phyloP scores from a whole-genome alignment of 345 rosid genomes.

The Psidium friedrichsthalianum region DNA sequence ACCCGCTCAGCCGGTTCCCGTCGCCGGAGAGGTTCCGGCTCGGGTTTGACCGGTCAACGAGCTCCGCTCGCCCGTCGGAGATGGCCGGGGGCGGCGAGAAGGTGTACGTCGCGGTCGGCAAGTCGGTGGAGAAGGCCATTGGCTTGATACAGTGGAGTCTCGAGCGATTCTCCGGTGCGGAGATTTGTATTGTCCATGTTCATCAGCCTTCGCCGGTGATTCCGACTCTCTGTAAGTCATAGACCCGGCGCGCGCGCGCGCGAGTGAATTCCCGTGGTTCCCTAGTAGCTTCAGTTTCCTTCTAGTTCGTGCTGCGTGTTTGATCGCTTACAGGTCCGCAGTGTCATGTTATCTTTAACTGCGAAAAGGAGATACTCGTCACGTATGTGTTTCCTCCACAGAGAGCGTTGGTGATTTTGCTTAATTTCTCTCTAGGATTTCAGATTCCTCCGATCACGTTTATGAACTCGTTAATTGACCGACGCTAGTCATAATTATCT shows the following conservation, averaged over 20 bases:
- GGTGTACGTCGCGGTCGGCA: slow-evolving; percentile 57
- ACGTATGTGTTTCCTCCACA: background rate
- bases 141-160: slow-evolving; percentile 41
- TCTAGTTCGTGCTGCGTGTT: background rate
- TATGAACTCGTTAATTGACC: background rate
- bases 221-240: slow-evolving; percentile 41
- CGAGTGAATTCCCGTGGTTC: background rate
- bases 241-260: background rate
- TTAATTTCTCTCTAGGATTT: background rate
- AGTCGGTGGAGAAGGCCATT: slow-evolving; percentile 29
- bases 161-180: slow-evolving; percentile 17
- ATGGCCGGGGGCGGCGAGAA: slow-evolving; percentile 10
- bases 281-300: background rate
- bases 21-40: slow-evolving; percentile 4
- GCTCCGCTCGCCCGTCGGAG: slow-evolving; percentile 19
- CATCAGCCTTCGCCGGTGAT: slow-evolving; percentile 51
- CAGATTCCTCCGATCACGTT: background rate
- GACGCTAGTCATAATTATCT: background rate
- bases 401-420: background rate
- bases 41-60: background rate
- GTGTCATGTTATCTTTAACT: background rate
- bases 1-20: slow-evolving; percentile 3
- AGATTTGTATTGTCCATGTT: slow-evolving; percentile 51
- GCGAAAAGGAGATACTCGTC: background rate
- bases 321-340: background rate